A percentile compares a stretch with the other conserved stretches of the same genome.
Conservation (phyloP, 139 green algal species). For the Coelastrella sp. region DNA sequence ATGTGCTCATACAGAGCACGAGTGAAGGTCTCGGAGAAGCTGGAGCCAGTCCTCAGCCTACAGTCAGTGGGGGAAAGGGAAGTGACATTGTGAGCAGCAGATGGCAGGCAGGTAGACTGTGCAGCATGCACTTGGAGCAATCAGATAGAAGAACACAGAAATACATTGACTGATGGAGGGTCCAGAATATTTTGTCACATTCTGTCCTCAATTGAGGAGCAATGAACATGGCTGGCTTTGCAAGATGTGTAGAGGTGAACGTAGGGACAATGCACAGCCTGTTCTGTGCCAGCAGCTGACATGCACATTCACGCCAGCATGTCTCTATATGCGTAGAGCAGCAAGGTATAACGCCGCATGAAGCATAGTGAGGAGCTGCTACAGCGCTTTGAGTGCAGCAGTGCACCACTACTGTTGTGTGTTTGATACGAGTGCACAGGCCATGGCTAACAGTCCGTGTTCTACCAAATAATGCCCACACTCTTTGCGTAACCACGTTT, state of each 20-base stretch:
- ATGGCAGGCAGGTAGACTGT: background rate
- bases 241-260: too few species aligned
- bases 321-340: background rate
- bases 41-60: background rate
- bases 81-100: background rate
- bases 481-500: background rate
- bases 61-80: background rate
- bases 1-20: conserved; percentile 45
- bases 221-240: too few species aligned
- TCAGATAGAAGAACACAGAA: too few species aligned
- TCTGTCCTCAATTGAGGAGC: too few species aligned
- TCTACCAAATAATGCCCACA: background rate
- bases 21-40: conserved; percentile 38
- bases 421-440: background rate
- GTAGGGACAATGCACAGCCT: too few species aligned
- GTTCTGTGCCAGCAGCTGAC: background rate
- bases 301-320: background rate
- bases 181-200: too few species aligned
- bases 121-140: background rate
- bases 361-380: background rate
- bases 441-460: background rate
- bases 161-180: too few species aligned
- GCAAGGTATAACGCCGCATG: background rate
- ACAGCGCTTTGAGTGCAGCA: background rate
- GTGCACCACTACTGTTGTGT: background rate